A percentile compares a stretch with the other conserved stretches of the same genome.
Evolutionary conservation across 345 rosid species (phyloP).

Genomic region (Populus alba): DNA sequence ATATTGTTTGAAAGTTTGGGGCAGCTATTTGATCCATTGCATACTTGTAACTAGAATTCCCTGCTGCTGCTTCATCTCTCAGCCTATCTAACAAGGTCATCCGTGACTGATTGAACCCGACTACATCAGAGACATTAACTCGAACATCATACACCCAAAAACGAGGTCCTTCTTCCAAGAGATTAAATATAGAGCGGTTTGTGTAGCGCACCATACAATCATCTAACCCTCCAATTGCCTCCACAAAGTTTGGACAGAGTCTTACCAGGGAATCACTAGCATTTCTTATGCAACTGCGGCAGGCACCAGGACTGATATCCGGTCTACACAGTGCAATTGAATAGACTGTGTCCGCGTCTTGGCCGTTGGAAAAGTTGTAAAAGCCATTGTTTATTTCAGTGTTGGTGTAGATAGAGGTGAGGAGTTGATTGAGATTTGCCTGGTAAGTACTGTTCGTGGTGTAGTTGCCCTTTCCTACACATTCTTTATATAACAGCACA

Average conservation of each 20-base stretch:
- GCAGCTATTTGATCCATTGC: not conserved
- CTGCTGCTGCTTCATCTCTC: not conserved
- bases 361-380: conserved; percentile 26
- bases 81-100: not conserved
- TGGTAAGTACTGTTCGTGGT: conserved; percentile 19
- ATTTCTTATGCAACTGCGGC: conserved; percentile 29
- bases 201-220: conserved; percentile 43
- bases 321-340: conserved; percentile 40
- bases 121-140: not conserved
- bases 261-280: conserved; percentile 8
- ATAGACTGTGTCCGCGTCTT: conserved; percentile 13
- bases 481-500: not conserved
- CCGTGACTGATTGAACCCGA: not conserved
- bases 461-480: conserved; percentile 11
- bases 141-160: not conserved
- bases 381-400: conserved; percentile 20
- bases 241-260: conserved; percentile 32
- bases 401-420: conserved; percentile 26
- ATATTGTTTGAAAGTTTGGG: conserved; percentile 3
- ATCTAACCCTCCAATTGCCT: conserved; percentile 34
- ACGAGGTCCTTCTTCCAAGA: conserved; percentile 2
- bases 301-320: conserved; percentile 19
- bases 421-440: conserved; percentile 20
- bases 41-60: conserved; percentile 3
- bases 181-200: conserved; percentile 18